Percentiles rank a stretch among this genome's conserved stretches.
Evolutionary conservation across 345 rosid species (phyloP).

Genomic region (Cardamine resedifolia): DNA sequence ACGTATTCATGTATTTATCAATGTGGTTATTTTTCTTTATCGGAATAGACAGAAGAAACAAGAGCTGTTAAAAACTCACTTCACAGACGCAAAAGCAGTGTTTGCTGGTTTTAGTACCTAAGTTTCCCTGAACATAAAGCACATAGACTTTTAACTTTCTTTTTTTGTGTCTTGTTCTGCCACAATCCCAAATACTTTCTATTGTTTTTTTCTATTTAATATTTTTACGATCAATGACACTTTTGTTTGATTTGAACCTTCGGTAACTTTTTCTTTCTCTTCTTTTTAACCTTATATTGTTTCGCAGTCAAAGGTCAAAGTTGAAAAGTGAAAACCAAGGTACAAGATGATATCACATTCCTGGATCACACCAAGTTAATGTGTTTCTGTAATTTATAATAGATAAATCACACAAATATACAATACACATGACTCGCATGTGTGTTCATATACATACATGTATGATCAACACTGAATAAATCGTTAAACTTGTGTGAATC

Average conservation of each 20-base stretch:
- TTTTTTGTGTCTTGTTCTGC: neutral
- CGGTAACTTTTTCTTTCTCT: neutral
- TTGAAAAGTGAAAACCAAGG: neutral
- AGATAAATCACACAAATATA: neutral
- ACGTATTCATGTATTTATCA: neutral
- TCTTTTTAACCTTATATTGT: neutral
- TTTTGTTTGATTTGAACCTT: neutral
- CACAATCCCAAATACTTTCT: too few species aligned
- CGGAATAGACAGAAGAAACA: neutral
- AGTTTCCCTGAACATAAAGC: neutral
- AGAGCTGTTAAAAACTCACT: conserved; percentile 17
- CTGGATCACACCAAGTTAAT: neutral
- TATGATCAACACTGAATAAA: neutral
- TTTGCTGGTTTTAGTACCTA: conserved; percentile 26
- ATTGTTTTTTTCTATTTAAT: neutral
- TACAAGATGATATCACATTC: conserved; percentile 19
- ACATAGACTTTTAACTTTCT: neutral
- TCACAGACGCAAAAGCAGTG: conserved; percentile 32
- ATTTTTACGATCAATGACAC: neutral
- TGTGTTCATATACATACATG: neutral
- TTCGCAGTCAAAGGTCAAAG: conserved; percentile 24
- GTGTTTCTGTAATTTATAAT: neutral
- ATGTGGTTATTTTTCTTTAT: neutral
- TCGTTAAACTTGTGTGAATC: neutral
- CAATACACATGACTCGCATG: neutral